Evolutionary conservation across 2,329 filamentous ascomycete species (phyloP).

Genomic region (Chrysoporthe puriensis): DNA sequence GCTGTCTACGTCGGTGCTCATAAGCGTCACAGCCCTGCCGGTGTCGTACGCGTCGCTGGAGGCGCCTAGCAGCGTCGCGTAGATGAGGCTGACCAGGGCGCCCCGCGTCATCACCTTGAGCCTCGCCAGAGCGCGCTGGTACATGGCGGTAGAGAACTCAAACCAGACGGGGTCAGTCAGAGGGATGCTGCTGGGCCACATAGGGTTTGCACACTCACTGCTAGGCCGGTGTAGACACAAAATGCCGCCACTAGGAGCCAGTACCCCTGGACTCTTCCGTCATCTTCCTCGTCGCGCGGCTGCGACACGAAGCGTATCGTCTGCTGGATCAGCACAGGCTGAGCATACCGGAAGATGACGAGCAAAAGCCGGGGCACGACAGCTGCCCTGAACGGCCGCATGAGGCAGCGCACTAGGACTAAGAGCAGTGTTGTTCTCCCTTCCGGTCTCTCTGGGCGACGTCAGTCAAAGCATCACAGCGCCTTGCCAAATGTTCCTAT

Average conservation of each 20-base stretch:
- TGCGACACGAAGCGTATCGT: conserved; percentile 40
- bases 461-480: not conserved
- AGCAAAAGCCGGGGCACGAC: conserved; percentile 43
- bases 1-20: conserved; percentile 46
- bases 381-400: conserved; percentile 36
- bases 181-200: not conserved
- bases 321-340: conserved; percentile 44
- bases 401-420: conserved; percentile 38
- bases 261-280: conserved; percentile 27
- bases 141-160: conserved; percentile 32
- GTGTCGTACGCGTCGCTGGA: conserved; percentile 34
- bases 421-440: conserved; percentile 35
- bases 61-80: conserved; percentile 21
- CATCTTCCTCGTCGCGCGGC: not conserved
- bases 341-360: conserved; percentile 45
- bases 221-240: conserved; percentile 42
- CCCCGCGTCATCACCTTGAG: conserved; percentile 33
- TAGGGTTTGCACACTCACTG: conserved; percentile 36
- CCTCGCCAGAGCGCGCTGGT: conserved; percentile 32
- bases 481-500: not conserved
- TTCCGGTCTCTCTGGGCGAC: conserved; percentile 33
- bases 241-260: conserved; percentile 40
- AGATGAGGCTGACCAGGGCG: conserved; percentile 32
- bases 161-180: not conserved
- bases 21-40: conserved; percentile 42